Percentiles rank a stretch among this genome's conserved stretches.
phyloP scores from a whole-genome alignment of 192 early-diverging fungal genomes.

The Entomortierella lignicola region DNA sequence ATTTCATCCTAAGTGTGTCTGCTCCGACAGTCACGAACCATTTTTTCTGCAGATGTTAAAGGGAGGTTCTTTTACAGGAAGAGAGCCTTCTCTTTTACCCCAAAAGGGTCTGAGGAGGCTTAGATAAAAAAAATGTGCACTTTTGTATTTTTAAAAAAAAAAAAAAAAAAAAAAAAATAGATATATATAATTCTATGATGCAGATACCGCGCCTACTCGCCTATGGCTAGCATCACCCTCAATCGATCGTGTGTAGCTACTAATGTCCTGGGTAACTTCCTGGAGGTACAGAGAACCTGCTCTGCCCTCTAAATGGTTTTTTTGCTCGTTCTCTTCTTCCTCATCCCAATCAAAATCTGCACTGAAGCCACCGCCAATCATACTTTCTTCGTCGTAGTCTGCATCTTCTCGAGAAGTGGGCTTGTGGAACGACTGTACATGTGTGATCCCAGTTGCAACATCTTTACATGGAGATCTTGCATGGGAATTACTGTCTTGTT shows the following conservation, averaged over 20 bases:
- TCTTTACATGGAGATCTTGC: constrained; percentile 17
- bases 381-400: constrained; percentile 37
- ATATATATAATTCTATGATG: neutral
- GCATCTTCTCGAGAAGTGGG: neutral
- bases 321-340: neutral
- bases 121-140: constrained; percentile 9
- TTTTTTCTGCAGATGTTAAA: constrained; percentile 44
- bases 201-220: constrained; percentile 8
- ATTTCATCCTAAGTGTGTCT: neutral
- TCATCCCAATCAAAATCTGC: constrained; percentile 17
- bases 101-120: constrained; percentile 10
- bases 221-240: neutral
- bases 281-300: constrained; percentile 25
- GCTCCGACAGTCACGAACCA: constrained; percentile 38
- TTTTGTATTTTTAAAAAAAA: neutral
- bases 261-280: neutral
- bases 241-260: neutral
- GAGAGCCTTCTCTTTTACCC: neutral
- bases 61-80: constrained; percentile 4
- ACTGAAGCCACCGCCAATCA: constrained; percentile 31
- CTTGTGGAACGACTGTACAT: neutral
- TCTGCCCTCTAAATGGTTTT: neutral
- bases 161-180: neutral
- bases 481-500: constrained; percentile 39
- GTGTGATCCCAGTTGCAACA: neutral